Base-by-base conservation (phyloP, 768 basidiomycete genomes). In the Boletellus emodensis region DNA sequence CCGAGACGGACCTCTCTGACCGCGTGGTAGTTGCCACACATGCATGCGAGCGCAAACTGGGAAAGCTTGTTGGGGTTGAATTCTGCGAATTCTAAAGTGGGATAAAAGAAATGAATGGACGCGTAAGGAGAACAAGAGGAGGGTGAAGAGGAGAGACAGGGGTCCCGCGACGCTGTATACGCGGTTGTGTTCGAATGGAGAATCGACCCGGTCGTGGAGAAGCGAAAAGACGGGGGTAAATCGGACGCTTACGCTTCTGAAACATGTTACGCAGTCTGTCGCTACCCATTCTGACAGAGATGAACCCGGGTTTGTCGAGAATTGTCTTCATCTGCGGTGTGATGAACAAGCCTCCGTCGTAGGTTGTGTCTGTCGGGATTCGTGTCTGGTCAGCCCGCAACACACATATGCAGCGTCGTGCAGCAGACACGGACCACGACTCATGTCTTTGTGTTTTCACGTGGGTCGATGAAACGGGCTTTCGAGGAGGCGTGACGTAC, bases 261-360 rank as follows among this genome's bases (percentile, higher is more conserved):
- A 69, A 67, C 65, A 67, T 69, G 3, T 34, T 9, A 35, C 66
- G 64, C 41, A 69, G 53, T 42, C 18, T 53, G 18, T 69, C 61
- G 26, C 66, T 46, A n/a, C 56, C 65, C 61, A 39, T 61, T 33
- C 49, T 9, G 1, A 35, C n/a, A 10, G 57, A 55, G 40, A 67
- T 67, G 44, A 65, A 55, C 3, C 65, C 67, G 0, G 59, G 55
- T 41, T 56, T 35, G 28, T 55, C 47, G 37, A 67, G 65, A 20
- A 69, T 67, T 3, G 14, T 18, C n/a, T 33, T 36, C 63, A 69
- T 67, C 32, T 59, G 53, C n/a, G 54, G 46, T 3, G 67, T 65
- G 36, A 67, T 28, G 26, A 18, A 50, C 54, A 69, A 53, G 24
- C 57, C 57, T 14, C 65, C 66, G 17, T 61, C 59, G n/a, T 28